Evolutionary conservation across 1,139 yeast genomes (phyloP), one percentile per base, ranked within the genome.

Genomic region (Taphrina flavorubra): DNA sequence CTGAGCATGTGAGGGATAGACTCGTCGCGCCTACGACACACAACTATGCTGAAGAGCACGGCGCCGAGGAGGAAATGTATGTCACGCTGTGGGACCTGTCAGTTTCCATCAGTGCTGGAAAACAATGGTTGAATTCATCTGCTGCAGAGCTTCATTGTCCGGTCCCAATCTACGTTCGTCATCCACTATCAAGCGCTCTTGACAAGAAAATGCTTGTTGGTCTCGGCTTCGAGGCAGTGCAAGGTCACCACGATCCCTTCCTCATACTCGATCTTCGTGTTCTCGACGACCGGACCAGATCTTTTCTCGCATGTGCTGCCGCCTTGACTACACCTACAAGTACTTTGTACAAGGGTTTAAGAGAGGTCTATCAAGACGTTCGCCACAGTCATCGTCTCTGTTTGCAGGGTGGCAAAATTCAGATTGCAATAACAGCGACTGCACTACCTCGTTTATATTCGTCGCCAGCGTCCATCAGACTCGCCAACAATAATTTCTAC

Each of bases 381-480:
- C 34, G 10, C 2, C 34, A 42, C 34, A 18, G 8, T 7, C 42
- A 36, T 34, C 49, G 10, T n/a, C n/a, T 37, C 11, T 5, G 1
- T 2, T 5, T 39, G 4, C 11, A 13, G 36, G 49, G 36, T 16
- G 16, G 4, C 31, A 3, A 40, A 56, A 1, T 56, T 3, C 7
- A 39, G 13, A 31, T 58, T 4, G 13, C 25, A 20, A 2, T 58
- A 5, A 31, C 42, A 46, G 53, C 40, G 7, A 42, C 25, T 14
- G 67, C 46, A 34, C 5, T 34, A 11, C 61, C 60, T 1, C 44
- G 46, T n/a, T 18, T 18, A 13, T 40, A 44, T n/a, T 42, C 60
- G 47, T 63, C 67, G 11, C 18, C 13, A 18, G n/a, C 47, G 7
- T 44, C 61, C 18, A 18, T 42, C 37, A 36, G 11, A 14, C 51